Evolutionary conservation across 2,329 filamentous ascomycete genomes (phyloP), one percentile per base, ranked within the genome.

Genomic region (Sporothrix euskadiensis): DNA sequence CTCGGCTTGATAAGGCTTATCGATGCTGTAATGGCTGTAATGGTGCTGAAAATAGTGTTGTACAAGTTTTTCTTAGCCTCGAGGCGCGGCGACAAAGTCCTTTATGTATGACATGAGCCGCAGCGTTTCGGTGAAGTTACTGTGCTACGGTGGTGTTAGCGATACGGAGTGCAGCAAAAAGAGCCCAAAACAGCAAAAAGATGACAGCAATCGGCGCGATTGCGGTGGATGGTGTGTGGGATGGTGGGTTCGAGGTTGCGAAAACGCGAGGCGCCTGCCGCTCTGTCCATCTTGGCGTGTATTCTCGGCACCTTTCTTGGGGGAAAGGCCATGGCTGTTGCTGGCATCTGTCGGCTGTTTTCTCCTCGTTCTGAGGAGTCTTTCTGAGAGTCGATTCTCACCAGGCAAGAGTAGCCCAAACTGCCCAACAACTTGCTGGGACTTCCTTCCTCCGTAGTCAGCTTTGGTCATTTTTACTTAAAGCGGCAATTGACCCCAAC

Each of bases 1-100:
- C 39, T 44, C 54, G 69, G 47, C 22, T 26, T 16, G 61, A 73
- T 61, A 73, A 68, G 35, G 69, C 59, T 52, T 71, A 71, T 73
- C 72, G 69, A 44, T 59, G 57, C 61, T 47, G 26, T 26, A 26
- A 26, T 26, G 26, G 26, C 26, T 26, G 68, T 35, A 56, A 71
- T 39, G 44, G 47, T 16, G 61, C 56, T 61, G 56, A 63, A 72
- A 47, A 68, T 47, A 72, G 61, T 49, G 68, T 66, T 72, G 35
- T 66, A 65, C 32, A 39, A 22, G 49, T 69, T 59, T 57, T 69
- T 68, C 32, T 71, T 65, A 44, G 59, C 35, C 49, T 69, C 26
- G 30, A 49, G 57, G 41, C 44, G 54, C 71, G 32, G 47, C n/a
- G 44, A 41, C 56, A 61, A 39, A 69, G 52, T 47, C 19, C 19